Evolutionary conservation across 1,284 basidiomycete species (phyloP).

Genomic region (Pyrrhoderma lamaoense): DNA sequence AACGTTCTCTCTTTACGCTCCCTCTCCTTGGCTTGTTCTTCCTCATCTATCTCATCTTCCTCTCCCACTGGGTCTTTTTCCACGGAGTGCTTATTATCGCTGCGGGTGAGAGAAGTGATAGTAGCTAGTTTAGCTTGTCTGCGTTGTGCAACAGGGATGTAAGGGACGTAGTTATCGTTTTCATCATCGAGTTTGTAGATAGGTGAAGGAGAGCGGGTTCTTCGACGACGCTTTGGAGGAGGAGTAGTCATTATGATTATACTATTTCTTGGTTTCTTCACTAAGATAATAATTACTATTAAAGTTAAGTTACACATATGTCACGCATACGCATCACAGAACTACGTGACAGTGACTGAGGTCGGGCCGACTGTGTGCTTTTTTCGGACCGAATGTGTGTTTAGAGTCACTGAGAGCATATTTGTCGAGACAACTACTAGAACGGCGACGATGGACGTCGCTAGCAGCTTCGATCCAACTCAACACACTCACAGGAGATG

Average conservation of each 20-base stretch:
- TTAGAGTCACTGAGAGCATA: no score
- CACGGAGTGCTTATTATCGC: slow-evolving; percentile 37
- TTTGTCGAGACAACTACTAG: no score
- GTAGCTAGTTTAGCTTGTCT: slow-evolving; percentile 75
- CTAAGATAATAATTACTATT: no score
- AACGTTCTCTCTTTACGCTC: slow-evolving; percentile 78
- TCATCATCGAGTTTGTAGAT: slow-evolving; percentile 56
- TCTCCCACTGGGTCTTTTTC: slow-evolving; percentile 53
- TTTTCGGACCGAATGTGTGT: no score
- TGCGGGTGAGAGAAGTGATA: slow-evolving; percentile 44
- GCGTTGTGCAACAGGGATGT: slow-evolving; percentile 84
- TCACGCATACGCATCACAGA: no score
- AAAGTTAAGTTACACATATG: no score
- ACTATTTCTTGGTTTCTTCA: no score
- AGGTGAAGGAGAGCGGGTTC: slow-evolving; percentile 50
- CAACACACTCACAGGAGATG: slow-evolving; percentile 67
- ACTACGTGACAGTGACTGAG: no score
- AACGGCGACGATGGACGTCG: not conserved
- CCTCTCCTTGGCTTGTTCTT: slow-evolving; percentile 66
- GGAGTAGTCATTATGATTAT: slow-evolving; percentile 14
- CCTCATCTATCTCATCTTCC: slow-evolving; percentile 70
- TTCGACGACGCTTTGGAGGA: slow-evolving; percentile 39
- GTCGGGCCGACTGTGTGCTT: no score
- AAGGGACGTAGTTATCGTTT: slow-evolving; percentile 69
- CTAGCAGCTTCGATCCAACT: slow-evolving; percentile 59